These are phyloP conservation scores for Tylopilus felleus DNA, from an alignment of 768 basidiomycete genomes.

Conservation along the genomic window DNA sequence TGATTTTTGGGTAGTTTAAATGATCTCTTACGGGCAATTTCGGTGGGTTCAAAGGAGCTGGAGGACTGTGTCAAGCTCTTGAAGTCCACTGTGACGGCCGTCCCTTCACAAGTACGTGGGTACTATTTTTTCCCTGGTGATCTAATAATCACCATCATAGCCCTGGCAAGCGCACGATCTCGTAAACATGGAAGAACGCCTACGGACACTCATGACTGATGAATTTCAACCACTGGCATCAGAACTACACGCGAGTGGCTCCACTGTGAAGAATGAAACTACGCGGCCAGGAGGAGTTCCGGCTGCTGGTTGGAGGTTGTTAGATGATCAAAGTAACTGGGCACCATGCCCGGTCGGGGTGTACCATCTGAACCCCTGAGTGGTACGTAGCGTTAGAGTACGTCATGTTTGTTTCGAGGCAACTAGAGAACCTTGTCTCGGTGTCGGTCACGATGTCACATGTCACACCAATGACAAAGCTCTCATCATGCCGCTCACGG, in stretches of 20 bases:
- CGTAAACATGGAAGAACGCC: constrained; percentile 52
- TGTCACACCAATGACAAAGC: constrained; percentile 19
- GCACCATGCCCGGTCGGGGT: constrained; percentile 68
- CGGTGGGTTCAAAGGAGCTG: constrained; percentile 18
- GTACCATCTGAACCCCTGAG: constrained; percentile 22
- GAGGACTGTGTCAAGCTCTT: constrained; percentile 20
- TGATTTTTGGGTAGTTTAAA: constrained; percentile 15
- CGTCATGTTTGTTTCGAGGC: not conserved
- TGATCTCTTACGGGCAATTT: constrained; percentile 20
- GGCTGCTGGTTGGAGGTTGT: constrained; percentile 50
- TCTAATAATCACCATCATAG: constrained; percentile 29
- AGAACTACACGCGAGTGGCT: not conserved
- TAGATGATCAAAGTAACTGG: constrained; percentile 49
- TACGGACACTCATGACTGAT: constrained; percentile 35
- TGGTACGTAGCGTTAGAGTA: constrained; percentile 2
- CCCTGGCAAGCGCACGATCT: constrained; percentile 52
- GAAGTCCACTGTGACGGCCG: not conserved
- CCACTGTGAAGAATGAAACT: not conserved
- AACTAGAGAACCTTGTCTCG: not conserved
- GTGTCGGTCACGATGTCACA: constrained; percentile 20
- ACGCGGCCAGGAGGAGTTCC: not conserved
- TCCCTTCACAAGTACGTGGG: constrained; percentile 18
- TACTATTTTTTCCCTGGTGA: not conserved
- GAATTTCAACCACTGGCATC: constrained; percentile 5
- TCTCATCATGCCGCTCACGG: constrained; percentile 2